Evolutionary conservation across 192 early-diverging fungal species (phyloP).

Genomic region (Podila epigama): DNA sequence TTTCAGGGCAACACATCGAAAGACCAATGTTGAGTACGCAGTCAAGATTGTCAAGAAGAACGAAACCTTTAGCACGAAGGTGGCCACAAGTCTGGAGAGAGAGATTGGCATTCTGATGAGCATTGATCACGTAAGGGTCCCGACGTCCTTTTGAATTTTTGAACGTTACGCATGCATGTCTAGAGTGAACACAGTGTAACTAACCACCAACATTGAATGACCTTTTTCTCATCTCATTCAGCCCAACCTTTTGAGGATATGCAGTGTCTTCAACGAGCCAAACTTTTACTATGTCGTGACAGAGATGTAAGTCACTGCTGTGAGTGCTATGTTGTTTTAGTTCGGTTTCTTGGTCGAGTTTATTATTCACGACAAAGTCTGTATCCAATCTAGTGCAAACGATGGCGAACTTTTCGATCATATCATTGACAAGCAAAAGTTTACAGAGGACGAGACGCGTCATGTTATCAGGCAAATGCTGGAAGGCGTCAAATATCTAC

Average conservation of each 20-base stretch:
- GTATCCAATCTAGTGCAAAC: no score
- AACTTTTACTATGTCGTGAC: slow-evolving; percentile 24
- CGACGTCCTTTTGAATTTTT: background rate
- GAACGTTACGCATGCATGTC: background rate
- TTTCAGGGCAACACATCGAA: slow-evolving; percentile 56
- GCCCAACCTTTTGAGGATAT: slow-evolving; percentile 29
- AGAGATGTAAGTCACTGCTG: slow-evolving; percentile 41
- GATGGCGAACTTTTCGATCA: slow-evolving; percentile 96
- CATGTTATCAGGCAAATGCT: slow-evolving; percentile 83
- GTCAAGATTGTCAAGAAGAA: slow-evolving; percentile 80
- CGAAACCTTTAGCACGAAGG: slow-evolving; percentile 69
- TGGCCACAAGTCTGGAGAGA: slow-evolving; percentile 66
- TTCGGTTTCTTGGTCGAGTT: background rate
- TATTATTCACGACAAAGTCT: background rate
- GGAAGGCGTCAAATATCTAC: slow-evolving; percentile 84
- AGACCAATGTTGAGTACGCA: slow-evolving; percentile 65
- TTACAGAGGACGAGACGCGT: slow-evolving; percentile 80
- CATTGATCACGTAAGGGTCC: slow-evolving; percentile 62
- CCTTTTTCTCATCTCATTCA: slow-evolving; percentile 28
- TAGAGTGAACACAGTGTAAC: background rate
- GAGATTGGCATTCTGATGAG: slow-evolving; percentile 77
- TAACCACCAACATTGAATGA: slow-evolving; percentile 42
- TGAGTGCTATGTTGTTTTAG: background rate
- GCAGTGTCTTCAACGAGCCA: slow-evolving; percentile 27
- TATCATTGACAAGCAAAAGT: slow-evolving; percentile 76